Base-by-base conservation (phyloP, 179 eudicot genomes). In the Gypsophila paniculata region DNA sequence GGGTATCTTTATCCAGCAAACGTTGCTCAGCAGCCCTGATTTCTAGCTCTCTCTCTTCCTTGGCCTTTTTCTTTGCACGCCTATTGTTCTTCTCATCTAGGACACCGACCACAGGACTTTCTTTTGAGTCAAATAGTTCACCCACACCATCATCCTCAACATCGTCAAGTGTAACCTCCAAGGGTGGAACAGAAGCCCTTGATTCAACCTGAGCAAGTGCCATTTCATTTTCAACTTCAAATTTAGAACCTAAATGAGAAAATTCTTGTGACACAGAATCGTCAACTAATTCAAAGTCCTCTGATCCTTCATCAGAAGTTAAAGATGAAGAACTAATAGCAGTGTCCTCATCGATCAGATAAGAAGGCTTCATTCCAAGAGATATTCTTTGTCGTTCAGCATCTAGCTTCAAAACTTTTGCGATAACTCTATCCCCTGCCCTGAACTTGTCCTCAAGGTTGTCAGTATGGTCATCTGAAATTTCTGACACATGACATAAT, bases 1-100 rank as follows among this genome's bases (percentile, higher is more conserved):
- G 98, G 21, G 74, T 74, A 71, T 85, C 96, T 71, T 81, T 83
- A 76, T 86, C 88, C 12, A 89, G 78, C 42, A 88, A 82, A 73
- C 96, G 95, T 74, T 88, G 86, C 72, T 93, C 98, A 66, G 97
- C 98, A 81, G 89, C 97, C 73, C 81, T 83, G 65, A 93, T 93
- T 85, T 91, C 89, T 75, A 65, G 80, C 76, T 93, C 98, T 79
- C 79, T 89, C 74, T 88, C 90, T 85, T 86, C 89, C 79, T 78
- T 89, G 0, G 85, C 91, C 69, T 91, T 91, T 76, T 79, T 89
- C 84, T 85, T 91, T 62, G 78, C 87, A 67, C 77, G 79, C 72
- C 78, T 86, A 48, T 75, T 84, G 74, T 68, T 83, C 79, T 83
- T 90, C 68, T 82, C 91, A 69, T 86, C 93, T 54, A 25, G 62